Conservation (phyloP, 73 alveolate species). For the Paramecium tetraurelia region DNA sequence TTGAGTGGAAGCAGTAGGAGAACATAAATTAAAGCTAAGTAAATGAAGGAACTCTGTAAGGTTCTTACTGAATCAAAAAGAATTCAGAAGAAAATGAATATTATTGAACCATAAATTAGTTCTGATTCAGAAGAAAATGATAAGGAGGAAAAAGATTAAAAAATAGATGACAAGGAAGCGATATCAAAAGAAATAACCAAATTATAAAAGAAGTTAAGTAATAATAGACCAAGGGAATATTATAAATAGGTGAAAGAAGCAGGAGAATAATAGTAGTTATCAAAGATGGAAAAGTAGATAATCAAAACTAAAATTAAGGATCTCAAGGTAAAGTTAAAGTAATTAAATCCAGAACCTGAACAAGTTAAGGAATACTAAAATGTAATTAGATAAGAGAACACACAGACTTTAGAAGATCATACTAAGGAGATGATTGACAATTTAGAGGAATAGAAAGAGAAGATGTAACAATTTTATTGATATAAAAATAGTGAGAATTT, state of each 20-base stretch:
- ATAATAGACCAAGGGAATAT: conserved; percentile 6
- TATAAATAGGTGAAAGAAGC: background rate
- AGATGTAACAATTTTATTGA: background rate
- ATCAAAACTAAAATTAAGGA: background rate
- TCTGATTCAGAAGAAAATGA: background rate
- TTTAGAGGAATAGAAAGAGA: background rate
- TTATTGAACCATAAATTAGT: background rate
- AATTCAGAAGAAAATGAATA: background rate
- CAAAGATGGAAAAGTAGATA: background rate
- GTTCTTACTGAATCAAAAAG: background rate
- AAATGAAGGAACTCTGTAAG: conserved; percentile 19
- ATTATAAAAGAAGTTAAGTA: background rate
- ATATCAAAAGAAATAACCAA: background rate
- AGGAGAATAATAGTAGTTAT: background rate
- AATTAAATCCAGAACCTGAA: background rate
- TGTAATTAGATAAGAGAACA: background rate
- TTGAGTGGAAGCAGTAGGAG: background rate
- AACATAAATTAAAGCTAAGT: background rate
- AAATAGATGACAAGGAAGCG: background rate
- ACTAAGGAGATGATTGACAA: background rate
- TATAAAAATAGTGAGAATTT: background rate
- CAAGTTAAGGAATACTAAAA: background rate
- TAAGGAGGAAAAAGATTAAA: background rate
- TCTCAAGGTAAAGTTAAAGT: background rate
- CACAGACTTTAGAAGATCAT: background rate